Base-by-base conservation (phyloP, 176 grass and related monocot species). In the Zoysia pacifica region DNA sequence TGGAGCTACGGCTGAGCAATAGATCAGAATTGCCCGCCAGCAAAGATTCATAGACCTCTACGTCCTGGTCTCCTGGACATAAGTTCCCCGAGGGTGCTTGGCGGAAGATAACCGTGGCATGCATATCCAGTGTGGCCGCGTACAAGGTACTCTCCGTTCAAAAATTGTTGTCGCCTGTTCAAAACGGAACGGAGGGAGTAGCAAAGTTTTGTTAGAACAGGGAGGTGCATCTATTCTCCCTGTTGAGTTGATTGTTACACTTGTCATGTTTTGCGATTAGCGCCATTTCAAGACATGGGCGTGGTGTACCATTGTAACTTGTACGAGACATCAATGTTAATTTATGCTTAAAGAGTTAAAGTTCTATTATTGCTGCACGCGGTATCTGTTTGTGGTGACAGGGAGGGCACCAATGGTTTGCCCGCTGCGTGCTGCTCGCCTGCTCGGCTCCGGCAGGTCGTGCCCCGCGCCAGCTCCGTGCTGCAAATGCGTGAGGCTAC, bases 1-100 rank as follows among this genome's bases (percentile, higher is more conserved):
- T 97, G 83, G 91, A 94, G 60, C 84, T 94, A 18, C 77, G 72
- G 40, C 83, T 97, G 74, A 94, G 89, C 77, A 90, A 87, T 59
- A 83, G 60, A 59, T 42, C 45, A 50, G 72, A 70, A 49, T 45
- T 15, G 39, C 69, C 64, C 75, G 70, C 70, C 48, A 49, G 47
- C 76, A 12, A 70, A 48, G 70, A 80, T 19, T 65, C 43, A 12
- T 68, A 51, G 61, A 39, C 15, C 39, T 44, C 46, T 0, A 39
- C 9, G 4, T 11, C 5, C 36, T 28, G 28, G 11, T 7, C 48
- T 28, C 28, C 3, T n/a, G 53, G 53, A 16, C 12, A 8, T 45
- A 48, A 4, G 39, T 7, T 61, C 56, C 19, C 56, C 4, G 5
- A 11, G 37, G 35, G 35, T 37, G 2, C 65, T 35, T 44, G 53